Evolutionary conservation across 257 asterid species (phyloP).

Genomic region (Nicotiana tomentosiformis): DNA sequence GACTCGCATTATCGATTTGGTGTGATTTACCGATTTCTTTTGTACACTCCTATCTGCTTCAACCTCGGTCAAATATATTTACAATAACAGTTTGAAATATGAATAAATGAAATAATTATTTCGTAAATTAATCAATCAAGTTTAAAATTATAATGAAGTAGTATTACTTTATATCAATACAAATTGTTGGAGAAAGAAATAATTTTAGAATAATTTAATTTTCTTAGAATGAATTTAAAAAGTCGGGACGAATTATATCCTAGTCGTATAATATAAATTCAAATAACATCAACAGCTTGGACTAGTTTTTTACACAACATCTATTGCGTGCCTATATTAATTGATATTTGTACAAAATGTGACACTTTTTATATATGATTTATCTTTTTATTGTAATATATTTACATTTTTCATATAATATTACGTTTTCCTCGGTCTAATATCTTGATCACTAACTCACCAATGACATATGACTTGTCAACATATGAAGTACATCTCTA

Average conservation of each 20-base stretch:
- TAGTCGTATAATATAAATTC: background rate
- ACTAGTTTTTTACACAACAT: background rate
- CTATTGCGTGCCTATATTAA: too few relatives aligned
- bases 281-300: background rate
- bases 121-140: background rate
- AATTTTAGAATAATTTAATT: background rate
- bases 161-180: too few relatives aligned
- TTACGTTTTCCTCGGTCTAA: background rate
- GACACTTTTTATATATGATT: background rate
- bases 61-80: background rate
- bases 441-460: background rate
- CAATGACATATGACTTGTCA: background rate
- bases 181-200: background rate
- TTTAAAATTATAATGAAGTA: background rate
- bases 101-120: background rate
- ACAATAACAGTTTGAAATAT: background rate
- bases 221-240: background rate
- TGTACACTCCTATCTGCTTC: background rate
- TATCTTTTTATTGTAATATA: too few relatives aligned
- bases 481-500: background rate
- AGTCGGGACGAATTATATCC: background rate
- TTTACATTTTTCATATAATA: background rate
- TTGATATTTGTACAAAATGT: too few relatives aligned
- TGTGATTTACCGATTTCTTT: too few relatives aligned
- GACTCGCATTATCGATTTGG: too few relatives aligned